phyloP scores from a whole-genome alignment of 805 yeast species.

The Myxozyma nipponensis region DNA sequence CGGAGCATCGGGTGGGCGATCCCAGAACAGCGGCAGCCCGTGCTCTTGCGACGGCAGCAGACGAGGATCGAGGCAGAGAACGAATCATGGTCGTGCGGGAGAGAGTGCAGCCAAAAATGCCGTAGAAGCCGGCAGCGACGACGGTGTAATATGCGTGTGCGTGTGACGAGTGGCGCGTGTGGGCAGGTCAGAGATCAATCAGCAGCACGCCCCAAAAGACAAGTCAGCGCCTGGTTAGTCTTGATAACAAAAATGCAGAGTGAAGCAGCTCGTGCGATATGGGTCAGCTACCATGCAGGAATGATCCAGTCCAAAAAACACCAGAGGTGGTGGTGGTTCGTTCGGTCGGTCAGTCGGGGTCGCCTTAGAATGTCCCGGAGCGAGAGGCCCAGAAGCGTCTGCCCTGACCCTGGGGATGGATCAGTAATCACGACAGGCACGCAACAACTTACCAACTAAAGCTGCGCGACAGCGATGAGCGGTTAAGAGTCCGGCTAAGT shows the following conservation, averaged over 20 bases:
- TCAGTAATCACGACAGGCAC: background rate
- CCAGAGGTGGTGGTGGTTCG: no score
- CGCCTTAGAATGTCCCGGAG: background rate
- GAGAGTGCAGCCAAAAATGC: background rate
- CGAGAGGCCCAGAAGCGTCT: background rate
- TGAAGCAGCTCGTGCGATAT: background rate
- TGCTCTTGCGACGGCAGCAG: constrained; percentile 4
- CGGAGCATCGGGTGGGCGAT: constrained; percentile 12
- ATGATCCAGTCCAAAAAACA: background rate
- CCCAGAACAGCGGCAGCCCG: background rate
- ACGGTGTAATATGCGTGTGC: background rate
- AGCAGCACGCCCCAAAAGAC: background rate
- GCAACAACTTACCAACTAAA: no score
- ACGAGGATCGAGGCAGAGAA: constrained; percentile 14
- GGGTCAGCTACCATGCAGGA: background rate
- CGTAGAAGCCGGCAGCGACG: background rate
- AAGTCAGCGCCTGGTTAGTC: background rate
- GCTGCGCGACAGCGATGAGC: no score
- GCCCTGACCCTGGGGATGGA: background rate
- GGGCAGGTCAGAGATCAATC: background rate
- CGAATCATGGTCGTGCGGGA: constrained; percentile 8
- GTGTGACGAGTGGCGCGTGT: background rate
- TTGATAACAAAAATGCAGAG: no score
- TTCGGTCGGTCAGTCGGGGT: background rate
- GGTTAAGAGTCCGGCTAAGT: no score